These are phyloP conservation scores for Zopfia rhizophila DNA, from an alignment of 2,329 filamentous ascomycete species.

Conservation along the genomic window DNA sequence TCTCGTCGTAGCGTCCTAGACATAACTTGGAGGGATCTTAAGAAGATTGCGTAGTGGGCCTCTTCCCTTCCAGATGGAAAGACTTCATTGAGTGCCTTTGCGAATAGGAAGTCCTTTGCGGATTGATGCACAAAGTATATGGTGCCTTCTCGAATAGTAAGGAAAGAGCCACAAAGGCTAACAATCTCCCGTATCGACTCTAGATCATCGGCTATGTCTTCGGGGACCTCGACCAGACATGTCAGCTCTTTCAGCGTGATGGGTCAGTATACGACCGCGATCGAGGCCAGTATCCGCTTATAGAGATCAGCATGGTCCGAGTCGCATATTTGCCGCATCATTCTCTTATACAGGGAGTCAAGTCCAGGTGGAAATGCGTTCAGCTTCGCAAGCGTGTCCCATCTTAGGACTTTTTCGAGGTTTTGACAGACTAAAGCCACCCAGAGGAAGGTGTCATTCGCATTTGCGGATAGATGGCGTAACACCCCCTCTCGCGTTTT, in stretches of 20 bases:
- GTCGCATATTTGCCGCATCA: conserved; percentile 47
- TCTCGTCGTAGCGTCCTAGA: conserved; percentile 31
- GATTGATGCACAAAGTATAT: conserved; percentile 58
- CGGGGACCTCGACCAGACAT: conserved; percentile 25
- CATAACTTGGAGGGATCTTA: conserved; percentile 41
- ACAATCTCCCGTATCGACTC: conserved; percentile 39
- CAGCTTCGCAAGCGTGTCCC: no score
- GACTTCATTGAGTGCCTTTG: conserved; percentile 30
- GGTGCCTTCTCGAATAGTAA: conserved; percentile 44
- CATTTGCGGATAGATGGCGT: no score
- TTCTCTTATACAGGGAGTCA: conserved; percentile 49
- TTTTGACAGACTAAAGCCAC: no score
- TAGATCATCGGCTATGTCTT: conserved; percentile 14
- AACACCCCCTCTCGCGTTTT: no score
- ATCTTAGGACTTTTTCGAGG: no score
- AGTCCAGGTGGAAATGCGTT: conserved; percentile 48
- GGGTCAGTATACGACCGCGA: conserved; percentile 47
- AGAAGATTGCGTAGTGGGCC: conserved; percentile 11
- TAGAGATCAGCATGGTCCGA: conserved; percentile 43
- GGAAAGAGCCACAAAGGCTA: conserved; percentile 52
- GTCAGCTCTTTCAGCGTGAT: conserved; percentile 50
- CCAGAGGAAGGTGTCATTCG: no score
- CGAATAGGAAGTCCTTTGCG: conserved; percentile 54
- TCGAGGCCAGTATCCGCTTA: conserved; percentile 46
- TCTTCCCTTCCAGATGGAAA: conserved; percentile 43